Evolutionary conservation across 768 basidiomycete species (phyloP), one percentile per base, ranked within the genome.

Genomic region (Leccinum longicurvipes): DNA sequence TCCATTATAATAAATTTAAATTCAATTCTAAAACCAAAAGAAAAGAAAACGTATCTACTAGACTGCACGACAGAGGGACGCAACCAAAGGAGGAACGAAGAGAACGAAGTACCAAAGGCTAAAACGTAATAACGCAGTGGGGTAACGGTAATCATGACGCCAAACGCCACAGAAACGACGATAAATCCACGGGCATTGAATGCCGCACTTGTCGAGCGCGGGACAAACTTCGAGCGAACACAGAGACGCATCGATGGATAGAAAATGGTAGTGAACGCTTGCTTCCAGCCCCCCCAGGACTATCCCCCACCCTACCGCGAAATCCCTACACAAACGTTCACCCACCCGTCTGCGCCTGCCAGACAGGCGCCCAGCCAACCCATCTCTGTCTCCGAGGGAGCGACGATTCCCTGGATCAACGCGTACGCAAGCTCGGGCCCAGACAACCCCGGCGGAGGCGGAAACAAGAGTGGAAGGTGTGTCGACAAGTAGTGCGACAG

Each of bases 321-420:
- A 15, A 89, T 72, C 15, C 89, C 90, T 27, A 97, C 76, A 66
- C 93, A 95, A 51, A 98, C 79, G 68, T 91, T 89, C 27, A 96
- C 79, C 94, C 94, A 98, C 6, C 97, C 97, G 66, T 98, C 97
- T 12, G 93, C 92, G 8, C 93, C 94, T 12, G 87, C 84, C 72
- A 98, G 76, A 63, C 93, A 93, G 19, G 91, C 87, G 10, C 92
- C 89, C n/a, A 98, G 71, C 95, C 96, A 97, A 5, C 88, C 93
- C 72, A 98, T 79, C 66, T 98, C 96, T 6, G 93, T 80, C 28
- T 97, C 93, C 8, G 83, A 77, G 1, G 96, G 97, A 2, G 87
- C 73, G 3, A 80, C 72, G 19, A 98, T 85, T 12, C 97, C 96
- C 67, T 98, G 96, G 12, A 95, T 77, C 47, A 97, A 71, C 0